These are phyloP conservation scores for Kodamaea kaohsiungensis DNA, from an alignment of 805 yeast genomes.

Conservation along the genomic window DNA sequence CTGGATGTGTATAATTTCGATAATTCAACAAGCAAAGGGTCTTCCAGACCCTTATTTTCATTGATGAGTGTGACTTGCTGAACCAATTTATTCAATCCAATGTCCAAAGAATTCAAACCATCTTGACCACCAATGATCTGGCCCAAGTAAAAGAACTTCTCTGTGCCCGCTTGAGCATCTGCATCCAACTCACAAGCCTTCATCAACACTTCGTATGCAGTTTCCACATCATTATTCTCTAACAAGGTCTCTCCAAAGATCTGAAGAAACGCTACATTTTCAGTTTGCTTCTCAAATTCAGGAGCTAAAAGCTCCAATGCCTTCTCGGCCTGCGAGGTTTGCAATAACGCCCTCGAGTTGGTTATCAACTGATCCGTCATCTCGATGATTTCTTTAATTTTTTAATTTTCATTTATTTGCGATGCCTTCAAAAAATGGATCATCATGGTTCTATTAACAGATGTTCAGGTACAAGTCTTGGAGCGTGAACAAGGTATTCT, in stretches of 20 bases:
- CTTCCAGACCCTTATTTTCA: slow-evolving; percentile 22
- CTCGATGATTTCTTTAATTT: not conserved
- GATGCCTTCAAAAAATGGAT: not conserved
- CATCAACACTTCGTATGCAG: slow-evolving; percentile 65
- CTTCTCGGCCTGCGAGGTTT: slow-evolving; percentile 51
- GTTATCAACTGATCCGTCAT: slow-evolving; percentile 19
- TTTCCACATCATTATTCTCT: slow-evolving; percentile 78
- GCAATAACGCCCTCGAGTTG: slow-evolving; percentile 46
- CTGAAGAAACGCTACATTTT: slow-evolving; percentile 51
- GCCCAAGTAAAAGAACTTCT: slow-evolving; percentile 86
- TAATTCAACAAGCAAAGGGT: slow-evolving; percentile 25
- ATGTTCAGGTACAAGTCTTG: not conserved
- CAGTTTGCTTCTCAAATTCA: slow-evolving; percentile 29
- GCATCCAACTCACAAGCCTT: slow-evolving; percentile 71
- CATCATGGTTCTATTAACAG: not conserved
- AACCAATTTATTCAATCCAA: slow-evolving; percentile 57
- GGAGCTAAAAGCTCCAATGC: slow-evolving; percentile 53
- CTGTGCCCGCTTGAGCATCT: slow-evolving; percentile 63
- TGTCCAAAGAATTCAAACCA: slow-evolving; percentile 63
- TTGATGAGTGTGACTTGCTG: slow-evolving; percentile 36
- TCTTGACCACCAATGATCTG: slow-evolving; percentile 83
- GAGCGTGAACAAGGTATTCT: slow-evolving; percentile 56
- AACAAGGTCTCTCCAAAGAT: slow-evolving; percentile 73
- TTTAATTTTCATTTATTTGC: not conserved
- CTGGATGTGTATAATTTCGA: slow-evolving; percentile 24